phyloP scores from a whole-genome alignment of 768 basidiomycete species.

The Omphalotus guepiniiformis region DNA sequence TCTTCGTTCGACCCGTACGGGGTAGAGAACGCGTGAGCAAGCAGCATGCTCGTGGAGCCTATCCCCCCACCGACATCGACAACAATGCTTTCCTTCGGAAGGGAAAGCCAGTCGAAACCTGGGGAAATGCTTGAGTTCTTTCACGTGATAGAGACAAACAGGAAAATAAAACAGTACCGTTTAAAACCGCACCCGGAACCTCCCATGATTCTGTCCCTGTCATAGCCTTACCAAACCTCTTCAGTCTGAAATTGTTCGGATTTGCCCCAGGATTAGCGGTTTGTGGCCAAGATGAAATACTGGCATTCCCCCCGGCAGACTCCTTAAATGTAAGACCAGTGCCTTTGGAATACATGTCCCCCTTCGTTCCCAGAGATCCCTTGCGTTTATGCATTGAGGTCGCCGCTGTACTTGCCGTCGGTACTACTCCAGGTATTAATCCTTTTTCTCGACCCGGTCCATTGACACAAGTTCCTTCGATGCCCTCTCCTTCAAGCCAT shows the following conservation, averaged over 20 bases:
- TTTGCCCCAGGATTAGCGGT: constrained; percentile 9
- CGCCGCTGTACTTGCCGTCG: not conserved
- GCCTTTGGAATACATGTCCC: constrained; percentile 1
- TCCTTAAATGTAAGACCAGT: not conserved
- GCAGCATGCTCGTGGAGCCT: constrained; percentile 39
- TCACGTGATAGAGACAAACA: not conserved
- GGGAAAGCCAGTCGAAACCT: constrained; percentile 50
- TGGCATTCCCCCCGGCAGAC: not conserved
- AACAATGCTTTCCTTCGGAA: constrained; percentile 41
- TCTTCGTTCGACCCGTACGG: constrained; percentile 13
- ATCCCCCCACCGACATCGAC: constrained; percentile 61
- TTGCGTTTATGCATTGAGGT: constrained; percentile 1
- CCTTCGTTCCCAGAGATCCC: constrained; percentile 5
- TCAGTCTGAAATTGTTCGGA: constrained; percentile 48
- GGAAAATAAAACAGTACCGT: constrained; percentile 32
- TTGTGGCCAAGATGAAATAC: no score
- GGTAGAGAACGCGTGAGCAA: constrained; percentile 27
- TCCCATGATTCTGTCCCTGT: constrained; percentile 70
- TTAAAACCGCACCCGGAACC: constrained; percentile 53
- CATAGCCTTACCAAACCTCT: constrained; percentile 76
- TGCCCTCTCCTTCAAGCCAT: constrained; percentile 64
- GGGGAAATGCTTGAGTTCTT: not conserved
- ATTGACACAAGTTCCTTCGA: constrained; percentile 7
- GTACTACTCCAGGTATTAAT: constrained; percentile 13
- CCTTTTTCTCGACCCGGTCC: constrained; percentile 19